Evolutionary conservation across 768 basidiomycete genomes (phyloP).

Genomic region (Galerina marginata): DNA sequence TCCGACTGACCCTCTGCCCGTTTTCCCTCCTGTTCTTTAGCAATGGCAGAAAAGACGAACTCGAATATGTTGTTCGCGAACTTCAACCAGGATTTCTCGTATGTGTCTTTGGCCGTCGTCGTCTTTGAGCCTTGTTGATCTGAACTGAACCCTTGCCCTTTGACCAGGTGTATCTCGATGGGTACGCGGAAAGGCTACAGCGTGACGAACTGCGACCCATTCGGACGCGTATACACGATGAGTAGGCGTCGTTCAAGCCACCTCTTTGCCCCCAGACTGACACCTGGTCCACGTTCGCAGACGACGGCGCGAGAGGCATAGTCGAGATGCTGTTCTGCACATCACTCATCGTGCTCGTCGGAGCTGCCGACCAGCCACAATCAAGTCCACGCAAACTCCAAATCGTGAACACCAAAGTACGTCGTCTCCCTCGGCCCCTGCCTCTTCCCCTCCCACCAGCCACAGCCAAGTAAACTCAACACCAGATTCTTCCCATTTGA

Average conservation of each 20-base stretch:
- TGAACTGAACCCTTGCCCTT: neutral
- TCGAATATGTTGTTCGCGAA: slow-evolving; percentile 80
- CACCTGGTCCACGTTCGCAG: slow-evolving; percentile 40
- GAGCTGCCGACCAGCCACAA: slow-evolving; percentile 90
- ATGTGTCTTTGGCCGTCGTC: slow-evolving; percentile 32
- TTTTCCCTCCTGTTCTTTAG: neutral
- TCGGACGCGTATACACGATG: slow-evolving; percentile 93
- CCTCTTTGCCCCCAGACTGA: slow-evolving; percentile 7
- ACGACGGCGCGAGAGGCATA: slow-evolving; percentile 93
- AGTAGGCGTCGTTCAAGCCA: slow-evolving; percentile 56
- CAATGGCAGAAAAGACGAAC: slow-evolving; percentile 47
- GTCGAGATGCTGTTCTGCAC: slow-evolving; percentile 99
- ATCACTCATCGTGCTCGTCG: slow-evolving; percentile 94
- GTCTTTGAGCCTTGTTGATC: neutral
- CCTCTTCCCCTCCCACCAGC: neutral
- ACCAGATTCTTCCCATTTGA: slow-evolving; percentile 3
- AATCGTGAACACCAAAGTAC: slow-evolving; percentile 98
- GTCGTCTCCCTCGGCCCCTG: slow-evolving; percentile 18
- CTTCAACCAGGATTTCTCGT: slow-evolving; percentile 99
- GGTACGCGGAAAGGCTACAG: slow-evolving; percentile 96
- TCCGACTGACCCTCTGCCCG: no score
- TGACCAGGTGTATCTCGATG: slow-evolving; percentile 81
- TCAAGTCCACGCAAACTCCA: slow-evolving; percentile 93
- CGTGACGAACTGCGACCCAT: slow-evolving; percentile 98
- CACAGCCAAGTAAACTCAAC: slow-evolving; percentile 9